Evolutionary conservation across 106 monocot genomes (phyloP).

Genomic region (Dioscorea alata): DNA sequence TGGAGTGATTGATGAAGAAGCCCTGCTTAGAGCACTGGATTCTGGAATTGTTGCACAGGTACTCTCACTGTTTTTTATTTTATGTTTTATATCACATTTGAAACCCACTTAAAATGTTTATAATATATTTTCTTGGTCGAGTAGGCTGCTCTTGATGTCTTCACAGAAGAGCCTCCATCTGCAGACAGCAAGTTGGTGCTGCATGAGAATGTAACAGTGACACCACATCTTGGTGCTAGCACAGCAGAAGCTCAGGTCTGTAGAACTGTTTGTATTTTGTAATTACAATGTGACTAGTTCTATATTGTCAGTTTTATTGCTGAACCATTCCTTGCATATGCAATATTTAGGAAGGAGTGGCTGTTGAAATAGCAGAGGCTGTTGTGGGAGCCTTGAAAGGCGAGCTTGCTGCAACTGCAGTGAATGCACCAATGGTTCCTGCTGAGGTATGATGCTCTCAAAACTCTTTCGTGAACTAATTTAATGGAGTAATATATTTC

Average conservation of each 20-base stretch:
- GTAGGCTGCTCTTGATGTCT: slow-evolving; percentile 92
- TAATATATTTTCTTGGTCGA: not conserved
- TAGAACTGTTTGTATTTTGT: not conserved
- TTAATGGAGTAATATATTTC: too few species aligned
- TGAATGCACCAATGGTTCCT: slow-evolving; percentile 93
- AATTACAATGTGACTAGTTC: not conserved
- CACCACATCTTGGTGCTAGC: slow-evolving; percentile 87
- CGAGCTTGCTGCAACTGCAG: slow-evolving; percentile 83
- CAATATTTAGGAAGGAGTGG: slow-evolving; percentile 71
- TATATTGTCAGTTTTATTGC: too few species aligned
- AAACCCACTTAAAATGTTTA: too few species aligned
- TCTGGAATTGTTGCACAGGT: slow-evolving; percentile 87
- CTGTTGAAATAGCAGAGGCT: slow-evolving; percentile 87
- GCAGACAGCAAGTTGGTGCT: slow-evolving; percentile 66
- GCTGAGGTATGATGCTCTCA: slow-evolving; percentile 32
- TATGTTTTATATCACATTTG: too few species aligned
- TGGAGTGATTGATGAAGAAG: slow-evolving; percentile 90
- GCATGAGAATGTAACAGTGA: slow-evolving; percentile 78
- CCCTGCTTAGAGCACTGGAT: slow-evolving; percentile 78
- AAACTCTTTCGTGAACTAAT: too few species aligned
- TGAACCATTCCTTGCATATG: too few species aligned
- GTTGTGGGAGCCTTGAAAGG: slow-evolving; percentile 83
- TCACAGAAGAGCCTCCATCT: slow-evolving; percentile 70
- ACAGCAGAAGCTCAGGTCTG: slow-evolving; percentile 79
- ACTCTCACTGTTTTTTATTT: not conserved